These are phyloP conservation scores for Xylaria sp. DNA, from an alignment of 2,329 filamentous ascomycete species.

Conservation along the genomic window DNA sequence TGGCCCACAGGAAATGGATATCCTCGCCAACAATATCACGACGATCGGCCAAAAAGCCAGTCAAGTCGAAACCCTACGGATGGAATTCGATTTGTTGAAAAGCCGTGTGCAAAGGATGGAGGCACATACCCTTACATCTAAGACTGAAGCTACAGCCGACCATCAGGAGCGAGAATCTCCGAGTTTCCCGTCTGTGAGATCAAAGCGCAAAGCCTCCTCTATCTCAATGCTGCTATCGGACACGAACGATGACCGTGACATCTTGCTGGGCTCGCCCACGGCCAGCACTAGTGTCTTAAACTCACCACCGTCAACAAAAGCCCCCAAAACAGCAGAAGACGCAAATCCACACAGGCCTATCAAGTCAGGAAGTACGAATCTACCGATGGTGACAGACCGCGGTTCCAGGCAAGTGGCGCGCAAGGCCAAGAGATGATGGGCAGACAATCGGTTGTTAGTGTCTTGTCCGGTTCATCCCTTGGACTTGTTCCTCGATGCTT, in stretches of 20 bases:
- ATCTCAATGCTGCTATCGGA: not conserved
- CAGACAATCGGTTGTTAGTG: not conserved
- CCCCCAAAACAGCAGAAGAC: not conserved
- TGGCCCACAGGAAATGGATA: conserved; percentile 35
- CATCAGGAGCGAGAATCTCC: not conserved
- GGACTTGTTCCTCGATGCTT: too few species aligned
- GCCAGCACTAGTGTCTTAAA: not conserved
- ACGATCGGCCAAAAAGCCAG: conserved; percentile 36
- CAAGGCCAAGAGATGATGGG: not conserved
- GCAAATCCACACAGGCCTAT: not conserved
- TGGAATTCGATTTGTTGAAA: conserved; percentile 40
- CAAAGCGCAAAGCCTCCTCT: conserved; percentile 10
- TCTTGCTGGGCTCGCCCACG: not conserved
- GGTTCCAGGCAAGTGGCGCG: not conserved
- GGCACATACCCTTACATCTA: conserved; percentile 9
- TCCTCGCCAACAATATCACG: conserved; percentile 36
- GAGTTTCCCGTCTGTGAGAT: not conserved
- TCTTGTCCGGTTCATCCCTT: too few species aligned
- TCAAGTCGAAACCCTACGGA: conserved; percentile 38
- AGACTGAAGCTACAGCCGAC: conserved; percentile 4
- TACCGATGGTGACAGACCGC: conserved; percentile 6
- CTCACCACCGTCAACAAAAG: conserved; percentile 2
- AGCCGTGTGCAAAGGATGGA: conserved; percentile 35
- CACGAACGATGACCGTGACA: not conserved
- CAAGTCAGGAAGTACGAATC: conserved; percentile 12